Evolutionary conservation across 2,329 filamentous ascomycete species (phyloP).

Genomic region (Lachnellula subtilissima): DNA sequence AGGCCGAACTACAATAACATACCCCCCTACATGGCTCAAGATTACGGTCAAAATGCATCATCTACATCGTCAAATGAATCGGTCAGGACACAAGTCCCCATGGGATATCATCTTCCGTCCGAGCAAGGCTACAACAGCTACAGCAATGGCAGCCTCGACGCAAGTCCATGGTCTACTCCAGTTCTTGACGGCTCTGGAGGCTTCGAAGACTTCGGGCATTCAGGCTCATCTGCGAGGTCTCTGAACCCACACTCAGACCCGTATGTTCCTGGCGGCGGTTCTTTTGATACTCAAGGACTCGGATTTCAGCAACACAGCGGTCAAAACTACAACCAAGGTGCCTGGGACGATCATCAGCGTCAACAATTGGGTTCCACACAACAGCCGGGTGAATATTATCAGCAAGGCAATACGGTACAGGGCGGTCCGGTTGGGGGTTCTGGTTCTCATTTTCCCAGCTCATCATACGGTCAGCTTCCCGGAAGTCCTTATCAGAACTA

Average conservation of each 20-base stretch:
- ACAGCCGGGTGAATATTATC: neutral
- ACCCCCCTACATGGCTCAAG: constrained; percentile 1
- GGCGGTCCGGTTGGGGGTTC: neutral
- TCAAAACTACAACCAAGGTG: neutral
- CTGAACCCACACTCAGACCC: constrained; percentile 4
- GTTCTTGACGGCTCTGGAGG: neutral
- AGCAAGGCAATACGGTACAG: neutral
- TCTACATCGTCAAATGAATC: constrained; percentile 21
- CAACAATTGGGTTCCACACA: neutral
- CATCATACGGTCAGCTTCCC: neutral
- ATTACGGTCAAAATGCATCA: constrained; percentile 2
- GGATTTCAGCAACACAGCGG: neutral
- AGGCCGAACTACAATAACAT: neutral
- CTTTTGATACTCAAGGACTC: neutral
- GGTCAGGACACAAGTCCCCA: constrained; percentile 22
- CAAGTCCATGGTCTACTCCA: constrained; percentile 9
- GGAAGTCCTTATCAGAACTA: neutral
- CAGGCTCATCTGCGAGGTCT: neutral
- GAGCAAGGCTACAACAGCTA: neutral
- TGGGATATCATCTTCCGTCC: constrained; percentile 17
- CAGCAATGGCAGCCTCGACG: neutral
- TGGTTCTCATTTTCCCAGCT: neutral
- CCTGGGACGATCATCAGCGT: neutral
- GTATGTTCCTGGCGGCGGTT: constrained; percentile 1
- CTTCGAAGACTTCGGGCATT: neutral